Evolutionary conservation across 2,329 filamentous ascomycete species (phyloP).

Genomic region (Fusarium sublunatum): DNA sequence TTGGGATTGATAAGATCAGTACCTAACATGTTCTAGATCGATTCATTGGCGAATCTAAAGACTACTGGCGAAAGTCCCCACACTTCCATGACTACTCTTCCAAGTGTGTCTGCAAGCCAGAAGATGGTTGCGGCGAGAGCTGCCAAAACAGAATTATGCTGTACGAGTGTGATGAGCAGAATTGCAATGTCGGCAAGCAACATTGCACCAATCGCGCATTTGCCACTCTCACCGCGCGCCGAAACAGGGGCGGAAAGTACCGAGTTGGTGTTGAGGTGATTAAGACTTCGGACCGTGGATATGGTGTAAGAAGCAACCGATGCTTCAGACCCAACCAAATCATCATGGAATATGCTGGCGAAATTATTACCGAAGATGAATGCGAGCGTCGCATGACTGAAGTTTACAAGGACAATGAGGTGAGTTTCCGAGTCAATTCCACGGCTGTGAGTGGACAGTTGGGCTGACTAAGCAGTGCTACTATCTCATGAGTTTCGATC

Average conservation of each 20-base stretch:
- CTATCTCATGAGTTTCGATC: slow-evolving; percentile 98
- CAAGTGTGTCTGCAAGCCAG: slow-evolving; percentile 80
- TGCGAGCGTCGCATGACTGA: slow-evolving; percentile 94
- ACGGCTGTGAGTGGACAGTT: slow-evolving; percentile 6
- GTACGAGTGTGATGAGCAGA: slow-evolving; percentile 92
- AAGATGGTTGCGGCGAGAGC: slow-evolving; percentile 85
- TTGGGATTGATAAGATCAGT: slow-evolving; percentile 28
- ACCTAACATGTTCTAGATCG: slow-evolving; percentile 71
- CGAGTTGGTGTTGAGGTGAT: slow-evolving; percentile 95
- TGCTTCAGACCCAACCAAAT: slow-evolving; percentile 91
- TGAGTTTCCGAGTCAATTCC: slow-evolving; percentile 57
- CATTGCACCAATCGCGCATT: slow-evolving; percentile 90
- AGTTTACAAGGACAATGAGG: slow-evolving; percentile 92
- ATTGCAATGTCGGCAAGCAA: slow-evolving; percentile 82
- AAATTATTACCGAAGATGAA: slow-evolving; percentile 95
- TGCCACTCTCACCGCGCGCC: slow-evolving; percentile 78
- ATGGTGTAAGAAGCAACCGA: slow-evolving; percentile 90
- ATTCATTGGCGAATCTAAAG: slow-evolving; percentile 85
- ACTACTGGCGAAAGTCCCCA: slow-evolving; percentile 83
- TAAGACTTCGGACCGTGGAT: slow-evolving; percentile 88
- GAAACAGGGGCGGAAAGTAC: slow-evolving; percentile 83
- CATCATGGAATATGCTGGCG: slow-evolving; percentile 97
- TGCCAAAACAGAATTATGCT: slow-evolving; percentile 98
- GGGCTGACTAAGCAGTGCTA: slow-evolving; percentile 73
- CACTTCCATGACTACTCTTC: slow-evolving; percentile 79